Evolutionary conservation across 495 filamentous ascomycete species (phyloP).

Genomic region (Penicillium dipodomyicola): DNA sequence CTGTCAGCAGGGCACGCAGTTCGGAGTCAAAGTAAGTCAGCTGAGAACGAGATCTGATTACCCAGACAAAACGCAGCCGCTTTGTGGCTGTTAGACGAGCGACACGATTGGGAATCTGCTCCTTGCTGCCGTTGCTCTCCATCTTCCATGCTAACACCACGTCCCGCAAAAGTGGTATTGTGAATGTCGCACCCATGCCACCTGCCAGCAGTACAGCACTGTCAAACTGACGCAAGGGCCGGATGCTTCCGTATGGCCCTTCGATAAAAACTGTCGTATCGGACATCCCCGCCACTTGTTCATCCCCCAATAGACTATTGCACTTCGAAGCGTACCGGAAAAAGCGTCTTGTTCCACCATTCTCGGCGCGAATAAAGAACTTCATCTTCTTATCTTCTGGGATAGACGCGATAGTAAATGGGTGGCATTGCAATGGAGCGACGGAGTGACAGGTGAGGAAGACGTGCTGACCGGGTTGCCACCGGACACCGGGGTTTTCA

Average conservation of each 20-base stretch:
- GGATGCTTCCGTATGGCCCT: conserved; percentile 53
- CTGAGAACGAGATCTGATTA: conserved; percentile 66
- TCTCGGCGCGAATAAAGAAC: conserved; percentile 68
- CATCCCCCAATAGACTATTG: conserved; percentile 19
- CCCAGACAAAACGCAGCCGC: conserved; percentile 67
- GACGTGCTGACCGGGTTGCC: conserved; percentile 76
- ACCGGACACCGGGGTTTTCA: conserved; percentile 63
- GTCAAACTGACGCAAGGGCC: conserved; percentile 54
- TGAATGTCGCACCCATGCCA: conserved; percentile 56
- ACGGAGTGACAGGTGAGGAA: conserved; percentile 71
- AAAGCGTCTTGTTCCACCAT: conserved; percentile 67
- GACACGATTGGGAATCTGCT: background rate
- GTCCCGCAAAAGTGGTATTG: conserved; percentile 52
- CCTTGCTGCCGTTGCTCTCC: conserved; percentile 11
- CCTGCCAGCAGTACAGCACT: conserved; percentile 62
- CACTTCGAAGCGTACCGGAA: conserved; percentile 59
- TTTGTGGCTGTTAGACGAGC: conserved; percentile 51
- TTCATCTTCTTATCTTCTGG: conserved; percentile 60
- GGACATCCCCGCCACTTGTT: conserved; percentile 11
- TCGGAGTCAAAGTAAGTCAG: conserved; percentile 66
- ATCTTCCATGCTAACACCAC: conserved; percentile 42
- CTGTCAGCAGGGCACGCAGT: conserved; percentile 55
- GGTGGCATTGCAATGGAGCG: conserved; percentile 70
- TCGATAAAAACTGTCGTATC: conserved; percentile 37
- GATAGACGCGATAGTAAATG: conserved; percentile 73